Conservation (phyloP, 164 flowering plant genomes). For the Magnolia kwangsiensis region DNA sequence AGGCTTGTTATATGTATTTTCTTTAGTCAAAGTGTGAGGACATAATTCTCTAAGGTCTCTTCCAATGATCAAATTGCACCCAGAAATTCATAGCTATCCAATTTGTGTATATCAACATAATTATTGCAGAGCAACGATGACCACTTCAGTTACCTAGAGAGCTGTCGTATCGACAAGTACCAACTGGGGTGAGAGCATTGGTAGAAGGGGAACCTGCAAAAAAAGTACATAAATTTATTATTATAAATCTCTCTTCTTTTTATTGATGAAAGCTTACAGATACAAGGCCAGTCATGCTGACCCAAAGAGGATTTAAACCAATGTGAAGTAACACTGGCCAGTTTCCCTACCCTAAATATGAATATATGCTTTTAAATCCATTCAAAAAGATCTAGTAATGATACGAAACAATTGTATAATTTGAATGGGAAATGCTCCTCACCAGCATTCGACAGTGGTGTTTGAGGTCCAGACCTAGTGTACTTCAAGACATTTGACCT, state of each 20-base stretch:
- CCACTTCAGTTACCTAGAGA: conserved; percentile 55
- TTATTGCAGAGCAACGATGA: not conserved
- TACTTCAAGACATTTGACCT: conserved; percentile 47
- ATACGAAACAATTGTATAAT: not conserved
- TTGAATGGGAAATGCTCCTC: conserved; percentile 8
- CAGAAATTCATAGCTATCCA: not conserved
- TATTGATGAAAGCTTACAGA: not conserved
- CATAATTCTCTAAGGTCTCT: no score
- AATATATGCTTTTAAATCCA: not conserved
- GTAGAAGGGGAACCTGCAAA: conserved; percentile 61
- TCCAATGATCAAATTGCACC: not conserved
- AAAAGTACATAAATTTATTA: not conserved
- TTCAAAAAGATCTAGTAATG: not conserved
- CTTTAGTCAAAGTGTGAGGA: not conserved
- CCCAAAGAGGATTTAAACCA: not conserved
- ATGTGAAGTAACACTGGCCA: no score
- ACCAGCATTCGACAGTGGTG: conserved; percentile 64
- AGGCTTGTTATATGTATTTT: not conserved
- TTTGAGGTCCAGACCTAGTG: conserved; percentile 47
- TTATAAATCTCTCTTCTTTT: not conserved
- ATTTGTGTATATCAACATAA: not conserved
- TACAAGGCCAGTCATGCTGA: not conserved
- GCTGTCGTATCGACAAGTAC: conserved; percentile 82
- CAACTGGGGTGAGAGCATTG: conserved; percentile 49
- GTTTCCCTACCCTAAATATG: no score